phyloP scores from a whole-genome alignment of 257 asterid genomes.

The Paraleonurus japonicus region DNA sequence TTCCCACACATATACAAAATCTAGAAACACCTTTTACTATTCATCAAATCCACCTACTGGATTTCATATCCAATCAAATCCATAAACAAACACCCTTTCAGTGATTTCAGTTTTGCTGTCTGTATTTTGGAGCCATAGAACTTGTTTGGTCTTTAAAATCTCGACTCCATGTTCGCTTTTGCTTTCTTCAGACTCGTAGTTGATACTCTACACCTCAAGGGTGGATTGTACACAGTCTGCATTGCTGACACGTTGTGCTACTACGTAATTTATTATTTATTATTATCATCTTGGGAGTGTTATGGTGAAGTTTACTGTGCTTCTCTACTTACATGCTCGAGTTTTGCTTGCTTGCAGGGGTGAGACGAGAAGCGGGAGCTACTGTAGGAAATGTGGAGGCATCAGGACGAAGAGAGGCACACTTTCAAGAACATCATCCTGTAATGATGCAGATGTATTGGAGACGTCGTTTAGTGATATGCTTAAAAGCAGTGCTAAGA shows the following conservation, averaged over 20 bases:
- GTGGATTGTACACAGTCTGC: background rate
- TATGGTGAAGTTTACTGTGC: too few relatives aligned
- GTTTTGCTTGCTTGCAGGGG: slow-evolving; percentile 32
- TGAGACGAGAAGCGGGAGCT: slow-evolving; percentile 45
- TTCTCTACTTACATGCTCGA: background rate
- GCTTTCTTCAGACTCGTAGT: background rate
- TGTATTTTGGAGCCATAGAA: background rate
- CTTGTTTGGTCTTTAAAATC: background rate
- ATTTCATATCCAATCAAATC: background rate
- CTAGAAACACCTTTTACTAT: background rate
- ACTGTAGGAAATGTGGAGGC: slow-evolving; percentile 46
- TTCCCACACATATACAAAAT: background rate
- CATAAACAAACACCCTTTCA: background rate
- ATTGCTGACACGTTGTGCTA: too few relatives aligned
- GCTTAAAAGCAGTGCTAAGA: slow-evolving; percentile 79
- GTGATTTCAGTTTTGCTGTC: background rate
- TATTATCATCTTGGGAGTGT: too few relatives aligned
- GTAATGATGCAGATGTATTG: slow-evolving; percentile 69
- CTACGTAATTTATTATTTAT: too few relatives aligned
- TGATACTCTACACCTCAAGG: background rate
- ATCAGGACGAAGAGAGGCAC: slow-evolving; percentile 55
- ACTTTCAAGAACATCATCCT: slow-evolving; percentile 67
- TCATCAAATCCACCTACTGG: background rate
- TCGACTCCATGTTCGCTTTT: background rate
- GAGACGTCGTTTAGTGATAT: slow-evolving; percentile 96